A percentile compares a stretch with the other conserved stretches of the same genome.
Conservation (phyloP, 2,329 filamentous ascomycete genomes). For the Elsinoe australis region DNA sequence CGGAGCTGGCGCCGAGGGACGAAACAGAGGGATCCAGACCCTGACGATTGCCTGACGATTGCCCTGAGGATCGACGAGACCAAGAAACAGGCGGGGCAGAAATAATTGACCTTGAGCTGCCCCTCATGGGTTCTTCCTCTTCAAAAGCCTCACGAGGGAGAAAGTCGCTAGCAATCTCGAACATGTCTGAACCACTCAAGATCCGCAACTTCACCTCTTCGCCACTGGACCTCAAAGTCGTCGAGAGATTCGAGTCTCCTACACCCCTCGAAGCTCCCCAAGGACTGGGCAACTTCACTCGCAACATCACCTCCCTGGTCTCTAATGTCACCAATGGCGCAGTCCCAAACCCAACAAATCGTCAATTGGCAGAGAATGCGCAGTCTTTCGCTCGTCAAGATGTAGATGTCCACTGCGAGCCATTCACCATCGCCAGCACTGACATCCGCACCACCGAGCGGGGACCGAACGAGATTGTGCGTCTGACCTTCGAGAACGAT, state of each 20-base stretch:
- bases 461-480: conserved; percentile 47
- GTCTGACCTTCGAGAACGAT: conserved; percentile 63
- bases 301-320: conserved; percentile 41
- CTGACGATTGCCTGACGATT: too few relatives aligned
- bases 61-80: background rate
- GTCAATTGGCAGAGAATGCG: conserved; percentile 46
- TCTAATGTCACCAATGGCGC: conserved; percentile 31
- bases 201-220: conserved; percentile 76
- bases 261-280: conserved; percentile 38
- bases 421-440: conserved; percentile 60
- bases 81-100: background rate
- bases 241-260: conserved; percentile 63
- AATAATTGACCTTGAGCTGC: background rate
- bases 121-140: conserved; percentile 10
- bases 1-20: too few relatives aligned
- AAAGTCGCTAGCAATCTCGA: conserved; percentile 5
- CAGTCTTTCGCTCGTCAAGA: conserved; percentile 55
- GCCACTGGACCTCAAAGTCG: conserved; percentile 61
- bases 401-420: conserved; percentile 54
- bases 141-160: background rate
- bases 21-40: too few relatives aligned
- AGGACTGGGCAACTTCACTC: conserved; percentile 29
- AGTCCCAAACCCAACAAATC: conserved; percentile 30
- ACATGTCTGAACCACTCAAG: conserved; percentile 44
- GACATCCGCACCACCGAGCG: conserved; percentile 54